Base-by-base conservation (phyloP, 768 basidiomycete genomes). In the Cubamyces lactineus region DNA sequence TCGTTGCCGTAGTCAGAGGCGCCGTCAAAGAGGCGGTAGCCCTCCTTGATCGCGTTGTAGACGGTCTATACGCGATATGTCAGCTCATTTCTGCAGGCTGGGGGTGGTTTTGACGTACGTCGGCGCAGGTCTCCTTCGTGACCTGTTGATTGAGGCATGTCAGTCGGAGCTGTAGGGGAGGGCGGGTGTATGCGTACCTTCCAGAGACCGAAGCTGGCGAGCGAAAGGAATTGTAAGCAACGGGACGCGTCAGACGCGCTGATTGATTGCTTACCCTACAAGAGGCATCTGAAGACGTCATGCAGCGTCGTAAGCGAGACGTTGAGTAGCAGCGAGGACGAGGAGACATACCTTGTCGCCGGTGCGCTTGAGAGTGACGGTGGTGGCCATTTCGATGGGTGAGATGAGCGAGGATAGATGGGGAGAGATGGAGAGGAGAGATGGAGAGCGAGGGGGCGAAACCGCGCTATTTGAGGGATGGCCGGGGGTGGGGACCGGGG, bases 1-100 rank as follows among this genome's bases (percentile, higher is more conserved):
- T 96, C 94, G 66, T 96, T 96, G 8, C 90, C 93, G 72, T 94
- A 94, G 76, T 92, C 91, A 66, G 86, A 85, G 34, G 92, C 92
- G 62, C 91, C 88, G 59, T 94, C 93, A 57, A 96, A 80, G 57
- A 96, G 88, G 63, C 94, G 86, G 73, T 93, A 94, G 0, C 94
- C 94, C 24, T 81, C 79, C 73, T 92, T 92, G 77, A 95, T 89
- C 17, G 94, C 92, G 59, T 87, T 77, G 79, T 93, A 94, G 53
- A 96, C 92, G 55, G 83, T 86, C 84, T 92, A 68, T 9, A 21
- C 16, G 5, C 13, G 5, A 13, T n/a, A 5, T 1, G 61, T 65
- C 42, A 66, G 66, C 26, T 39, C 52, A 19, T 53, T 49, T n/a
- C 40, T 17, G 2, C 5, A 34, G 16, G 51, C 30, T 38, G 7